Evolutionary conservation across 176 grass and related monocot species (phyloP), one percentile per base, ranked within the genome.

Genomic region (Eragrostis nindensis): DNA sequence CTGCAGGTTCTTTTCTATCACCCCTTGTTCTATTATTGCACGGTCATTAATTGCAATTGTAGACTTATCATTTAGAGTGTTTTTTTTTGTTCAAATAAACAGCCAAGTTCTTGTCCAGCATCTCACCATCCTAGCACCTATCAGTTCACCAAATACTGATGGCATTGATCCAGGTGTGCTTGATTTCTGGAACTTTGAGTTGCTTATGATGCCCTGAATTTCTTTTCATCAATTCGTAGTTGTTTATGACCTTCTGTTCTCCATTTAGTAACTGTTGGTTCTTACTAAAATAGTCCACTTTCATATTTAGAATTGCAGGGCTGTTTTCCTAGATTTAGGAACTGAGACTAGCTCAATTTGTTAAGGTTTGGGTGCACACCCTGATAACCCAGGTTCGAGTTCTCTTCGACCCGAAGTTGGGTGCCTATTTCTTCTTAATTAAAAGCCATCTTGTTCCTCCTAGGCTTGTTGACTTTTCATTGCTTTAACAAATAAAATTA

Each of bases 111-210:
- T 91, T 76, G 67, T 94, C 82, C 84, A 91, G 83, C 77, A 89
- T 86, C 69, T 97, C 49, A 94, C 94, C 8, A 89, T 97, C 80
- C 84, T 93, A 68, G 91, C 94, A 17, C 94, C 91, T 3, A 90
- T 83, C 45, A 87, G 88, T 89, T 97, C 94, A 43, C 94, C 94
- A 41, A 97, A 97, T 50, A 91, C 94, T 5, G 91, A 94, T 61
- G 94, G 91, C 21, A 94, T 97, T 61, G 94, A 97, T 89, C 94
- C 91, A 93, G 94, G 94, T 97, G 76, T 30, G 29, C 52, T 40
- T 76, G 50, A 40, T 66, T 46, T 19, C 13, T 64, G 13, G 14
- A 47, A 53, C 30, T 84, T 86, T 24, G 32, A 12, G 24, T 12
- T 69, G 6, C 60, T 75, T 55, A 76, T 39, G 43, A 63, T 19